Conservation (phyloP, 305 asterid genomes). For the Striga hermonthica region DNA sequence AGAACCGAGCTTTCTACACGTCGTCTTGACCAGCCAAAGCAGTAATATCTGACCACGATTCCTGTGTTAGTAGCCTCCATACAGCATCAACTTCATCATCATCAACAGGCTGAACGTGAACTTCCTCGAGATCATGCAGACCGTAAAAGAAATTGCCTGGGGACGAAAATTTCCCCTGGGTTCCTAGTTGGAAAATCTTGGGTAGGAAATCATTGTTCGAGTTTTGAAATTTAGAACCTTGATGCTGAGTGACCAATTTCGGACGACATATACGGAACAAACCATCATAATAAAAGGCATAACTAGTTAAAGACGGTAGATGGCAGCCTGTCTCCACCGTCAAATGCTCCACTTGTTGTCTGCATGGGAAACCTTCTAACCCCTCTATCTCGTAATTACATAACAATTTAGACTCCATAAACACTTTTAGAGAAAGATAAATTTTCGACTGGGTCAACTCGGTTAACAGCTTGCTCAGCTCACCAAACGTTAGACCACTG, state of each 20-base stretch:
- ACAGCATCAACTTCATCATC: neutral
- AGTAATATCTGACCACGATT: neutral
- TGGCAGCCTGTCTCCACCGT: neutral
- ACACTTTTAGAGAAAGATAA: too few species aligned
- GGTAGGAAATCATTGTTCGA: neutral
- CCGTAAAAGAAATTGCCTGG: neutral
- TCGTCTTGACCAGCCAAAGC: neutral
- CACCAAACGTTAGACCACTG: too few species aligned
- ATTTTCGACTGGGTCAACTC: too few species aligned
- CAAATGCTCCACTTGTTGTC: slow-evolving; percentile 21
- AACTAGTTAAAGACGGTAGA: neutral
- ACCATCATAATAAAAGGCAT: slow-evolving; percentile 8
- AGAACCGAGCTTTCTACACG: neutral
- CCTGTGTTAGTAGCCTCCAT: neutral
- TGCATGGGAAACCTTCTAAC: neutral
- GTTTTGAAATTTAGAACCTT: neutral
- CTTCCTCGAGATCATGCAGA: slow-evolving; percentile 16
- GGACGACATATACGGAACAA: slow-evolving; percentile 31
- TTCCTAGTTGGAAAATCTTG: neutral
- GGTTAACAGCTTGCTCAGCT: too few species aligned
- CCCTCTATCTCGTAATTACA: neutral
- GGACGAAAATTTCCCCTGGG: neutral
- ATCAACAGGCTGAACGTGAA: neutral
- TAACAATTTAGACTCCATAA: neutral
- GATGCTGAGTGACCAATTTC: slow-evolving; percentile 6